phyloP scores from a whole-genome alignment of 208 protist species.

The Leptomonas seymouri region DNA sequence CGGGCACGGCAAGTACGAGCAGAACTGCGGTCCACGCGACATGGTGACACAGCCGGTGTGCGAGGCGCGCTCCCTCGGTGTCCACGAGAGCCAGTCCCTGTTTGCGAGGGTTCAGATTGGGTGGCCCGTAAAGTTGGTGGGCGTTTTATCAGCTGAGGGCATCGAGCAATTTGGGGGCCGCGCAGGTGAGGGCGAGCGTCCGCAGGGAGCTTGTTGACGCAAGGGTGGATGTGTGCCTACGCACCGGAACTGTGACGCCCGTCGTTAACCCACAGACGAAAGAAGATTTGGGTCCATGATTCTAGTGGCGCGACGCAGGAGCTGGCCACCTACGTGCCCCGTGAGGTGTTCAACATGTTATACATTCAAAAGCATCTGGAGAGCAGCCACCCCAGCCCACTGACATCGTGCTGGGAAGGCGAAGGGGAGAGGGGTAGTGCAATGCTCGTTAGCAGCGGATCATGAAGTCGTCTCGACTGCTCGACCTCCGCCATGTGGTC shows the following conservation, averaged over 20 bases:
- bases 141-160: slow-evolving; percentile 56
- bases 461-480: no score
- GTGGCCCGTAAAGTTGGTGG: slow-evolving; percentile 55
- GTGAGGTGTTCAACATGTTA: slow-evolving; percentile 77
- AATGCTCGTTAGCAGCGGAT: no score
- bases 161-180: slow-evolving; percentile 62
- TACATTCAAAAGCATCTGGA: slow-evolving; percentile 82
- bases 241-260: slow-evolving; percentile 55
- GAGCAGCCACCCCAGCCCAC: slow-evolving; percentile 65
- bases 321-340: slow-evolving; percentile 71
- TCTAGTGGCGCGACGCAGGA: slow-evolving; percentile 69
- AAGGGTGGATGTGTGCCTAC: slow-evolving; percentile 53
- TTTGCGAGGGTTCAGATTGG: slow-evolving; percentile 87
- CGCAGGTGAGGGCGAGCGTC: slow-evolving; percentile 80
- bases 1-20: slow-evolving; percentile 92
- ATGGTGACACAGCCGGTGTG: slow-evolving; percentile 68
- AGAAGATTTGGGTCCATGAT: slow-evolving; percentile 76
- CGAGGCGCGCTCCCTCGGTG: slow-evolving; percentile 63
- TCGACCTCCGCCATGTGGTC: no score
- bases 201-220: slow-evolving; percentile 66
- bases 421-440: no score
- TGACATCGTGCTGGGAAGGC: no score
- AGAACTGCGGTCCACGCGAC: slow-evolving; percentile 72
- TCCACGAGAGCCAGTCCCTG: slow-evolving; percentile 92
- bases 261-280: slow-evolving; percentile 65